Evolutionary conservation across 2,329 filamentous ascomycete genomes (phyloP).

Genomic region (Fusarium tupiense): DNA sequence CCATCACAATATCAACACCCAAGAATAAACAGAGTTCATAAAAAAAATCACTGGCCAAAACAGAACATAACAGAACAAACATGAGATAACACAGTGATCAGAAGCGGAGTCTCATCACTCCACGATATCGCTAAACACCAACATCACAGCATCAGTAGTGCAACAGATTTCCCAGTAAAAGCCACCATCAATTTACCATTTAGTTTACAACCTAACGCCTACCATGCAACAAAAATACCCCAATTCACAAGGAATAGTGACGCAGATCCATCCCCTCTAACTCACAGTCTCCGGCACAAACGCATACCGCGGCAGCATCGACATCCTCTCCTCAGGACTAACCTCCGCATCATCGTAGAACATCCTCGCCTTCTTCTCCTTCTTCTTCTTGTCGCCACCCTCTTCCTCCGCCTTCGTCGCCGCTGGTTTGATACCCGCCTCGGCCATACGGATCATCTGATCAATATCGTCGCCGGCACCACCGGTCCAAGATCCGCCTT

Average conservation of each 20-base stretch:
- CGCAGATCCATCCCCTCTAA: slow-evolving; percentile 6
- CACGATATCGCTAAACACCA: background rate
- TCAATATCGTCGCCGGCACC: slow-evolving; percentile 69
- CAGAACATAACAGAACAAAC: background rate
- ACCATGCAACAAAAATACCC: slow-evolving; percentile 38
- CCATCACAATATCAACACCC: background rate
- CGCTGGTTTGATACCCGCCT: slow-evolving; percentile 65
- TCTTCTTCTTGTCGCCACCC: slow-evolving; percentile 68
- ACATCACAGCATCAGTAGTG: background rate
- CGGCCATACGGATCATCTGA: slow-evolving; percentile 71
- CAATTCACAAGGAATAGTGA: background rate
- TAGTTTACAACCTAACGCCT: slow-evolving; percentile 43
- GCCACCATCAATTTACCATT: slow-evolving; percentile 37
- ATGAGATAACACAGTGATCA: fast-evolving
- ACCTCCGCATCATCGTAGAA: slow-evolving; percentile 82
- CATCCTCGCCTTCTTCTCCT: slow-evolving; percentile 76
- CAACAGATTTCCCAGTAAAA: slow-evolving; percentile 9
- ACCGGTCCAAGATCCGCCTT: slow-evolving; percentile 45
- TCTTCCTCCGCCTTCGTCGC: slow-evolving; percentile 52
- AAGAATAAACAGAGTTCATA: background rate
- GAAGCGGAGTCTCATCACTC: fast-evolving
- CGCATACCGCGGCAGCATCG: slow-evolving; percentile 78
- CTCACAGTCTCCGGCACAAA: slow-evolving; percentile 52
- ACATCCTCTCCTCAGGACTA: slow-evolving; percentile 92
- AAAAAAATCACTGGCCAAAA: background rate